Base-by-base conservation (phyloP, 805 yeast species). In the Priceomyces haplophilus region DNA sequence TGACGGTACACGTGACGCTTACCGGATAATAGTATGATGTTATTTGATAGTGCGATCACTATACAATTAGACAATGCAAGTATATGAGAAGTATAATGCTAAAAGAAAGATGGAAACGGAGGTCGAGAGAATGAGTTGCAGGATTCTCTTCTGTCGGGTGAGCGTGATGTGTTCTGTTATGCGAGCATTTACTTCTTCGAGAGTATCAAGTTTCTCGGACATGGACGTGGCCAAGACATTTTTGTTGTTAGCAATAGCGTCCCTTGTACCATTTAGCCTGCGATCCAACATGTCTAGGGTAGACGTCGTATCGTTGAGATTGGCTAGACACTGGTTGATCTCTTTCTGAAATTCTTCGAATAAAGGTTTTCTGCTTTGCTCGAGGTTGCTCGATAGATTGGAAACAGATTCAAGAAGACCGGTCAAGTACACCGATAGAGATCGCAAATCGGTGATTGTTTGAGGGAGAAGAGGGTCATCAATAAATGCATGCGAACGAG, bases 101-200 rank as follows among this genome's bases (percentile, higher is more conserved):
- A 32, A 6, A 6, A 32, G 5, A 10, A 32, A 32, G n/a, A 32
- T 5, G 20, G n/a, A 4, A 12, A 32, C 19, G 16, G 35, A 12
- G 4, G 23, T 7, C n/a, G 16, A 10, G 12, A 32, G 12, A 20
- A 34, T 12, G 13, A 64, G 34, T 47, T 65, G 67, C 46, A 58
- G 59, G 38, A 65, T 55, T 20, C 69, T 55, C 30, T 59, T 53
- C 21, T 53, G 53, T 34, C 65, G 53, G 16, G 48, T 51, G 11
- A 46, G 45, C 13, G 44, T 51, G 19, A 66, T 53, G 43, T 64
- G 59, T 37, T 59, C 59, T 21, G 49, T 47, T 36, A 68, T 62
- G 36, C 54, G 50, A 12, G 48, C 45, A 34, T 63, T 60, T 5
- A 70, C 52, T 18, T 50, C 45, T 39, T 69, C 73, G 43, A 70